Base-by-base conservation (phyloP, 768 basidiomycete genomes). In the Boletus eberwhitei region DNA sequence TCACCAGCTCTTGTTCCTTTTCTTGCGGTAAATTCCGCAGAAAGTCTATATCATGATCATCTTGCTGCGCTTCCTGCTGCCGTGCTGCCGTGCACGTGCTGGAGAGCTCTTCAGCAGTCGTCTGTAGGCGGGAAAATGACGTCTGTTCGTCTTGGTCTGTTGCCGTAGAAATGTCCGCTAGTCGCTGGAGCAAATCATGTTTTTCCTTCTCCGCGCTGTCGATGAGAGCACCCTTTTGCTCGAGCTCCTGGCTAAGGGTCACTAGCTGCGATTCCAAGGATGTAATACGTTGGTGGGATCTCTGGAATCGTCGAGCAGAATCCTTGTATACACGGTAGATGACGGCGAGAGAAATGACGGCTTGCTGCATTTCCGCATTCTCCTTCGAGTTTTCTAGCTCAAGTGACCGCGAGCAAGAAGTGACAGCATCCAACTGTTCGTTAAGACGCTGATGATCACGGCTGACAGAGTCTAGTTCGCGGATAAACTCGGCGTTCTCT, bases 21-120 rank as follows among this genome's bases (percentile, higher is more conserved):
- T 73, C 66, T 9, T 67, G 62, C n/a, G 81, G 67, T 37, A 65
- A 76, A 17, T 62, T 59, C 47, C 73, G 73, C 22, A 82, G 53
- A 21, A 71, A 62, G 43, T 79, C 75, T 49, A 69, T 64, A 35
- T 71, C 64, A 48, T 65, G 46, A 22, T 29, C 41, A 44, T 55
- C 24, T 21, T 52, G 52, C 14, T 40, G 38, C 4, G 29, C 45
- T 26, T 53, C 44, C 14, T 41, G 57, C 21, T 31, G 53, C 13
- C 16, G 34, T 41, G 38, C 34, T 41, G 2, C 16, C 19, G 35
- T 2, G 34, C 21, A 16, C 12, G 43, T 37, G 29, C 16, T 29
- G 5, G 42, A 45, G 19, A 21, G 26, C 24, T 53, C 58, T 39
- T 59, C 53, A 31, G 29, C 31, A 31, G 44, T 37, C 5, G 34